Evolutionary conservation across 148 eudicot genomes (phyloP), one percentile per base, ranked within the genome.

Genomic region (Fallopia convolvulus): DNA sequence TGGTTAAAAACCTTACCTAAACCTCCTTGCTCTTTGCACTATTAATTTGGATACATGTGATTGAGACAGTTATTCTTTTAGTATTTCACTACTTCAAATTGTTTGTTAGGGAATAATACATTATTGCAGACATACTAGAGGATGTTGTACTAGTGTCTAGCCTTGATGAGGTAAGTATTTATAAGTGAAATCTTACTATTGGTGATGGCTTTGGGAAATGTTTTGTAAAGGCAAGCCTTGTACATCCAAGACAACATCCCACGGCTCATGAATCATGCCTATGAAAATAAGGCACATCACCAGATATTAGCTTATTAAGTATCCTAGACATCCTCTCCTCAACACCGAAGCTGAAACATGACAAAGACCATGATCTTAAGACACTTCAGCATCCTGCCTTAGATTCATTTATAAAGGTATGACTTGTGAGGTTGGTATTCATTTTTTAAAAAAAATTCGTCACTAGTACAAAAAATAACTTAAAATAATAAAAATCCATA

Each of bases 281-380:
- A 48, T 48, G 52, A 48, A 48, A 48, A 48, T 48, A 48, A 53
- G 17, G 58, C 17, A 52, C 58, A 52, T 52, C 18, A 52, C 13
- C n/a, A 15, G 5, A 52, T 8, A 21, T 60, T 60, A 23, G 66
- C 66, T 18, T 21, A 21, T 60, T 23, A 20, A 23, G 30, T 12
- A 60, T 23, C 66, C 7, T 60, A 18, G 66, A 9, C 33, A 60
- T 60, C 66, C 33, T 60, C 32, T 23, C 32, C 66, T 60, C 21
- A 60, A 18, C 66, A 60, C 10, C 13, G 32, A 60, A 60, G 66
- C 33, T 60, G 66, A 23, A 60, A 21, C 66, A 2, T 23, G 66
- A 60, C 14, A 60, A 60, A 60, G 66, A 60, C 32, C 66, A 23
- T 60, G 23, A 60, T 60, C 68, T 56, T 60, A 33, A 60, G 68